Percentiles rank a stretch among this genome's conserved stretches.
These are phyloP conservation scores for Orbilia javanica DNA, from an alignment of 2,329 filamentous ascomycete species.

Conservation along the genomic window DNA sequence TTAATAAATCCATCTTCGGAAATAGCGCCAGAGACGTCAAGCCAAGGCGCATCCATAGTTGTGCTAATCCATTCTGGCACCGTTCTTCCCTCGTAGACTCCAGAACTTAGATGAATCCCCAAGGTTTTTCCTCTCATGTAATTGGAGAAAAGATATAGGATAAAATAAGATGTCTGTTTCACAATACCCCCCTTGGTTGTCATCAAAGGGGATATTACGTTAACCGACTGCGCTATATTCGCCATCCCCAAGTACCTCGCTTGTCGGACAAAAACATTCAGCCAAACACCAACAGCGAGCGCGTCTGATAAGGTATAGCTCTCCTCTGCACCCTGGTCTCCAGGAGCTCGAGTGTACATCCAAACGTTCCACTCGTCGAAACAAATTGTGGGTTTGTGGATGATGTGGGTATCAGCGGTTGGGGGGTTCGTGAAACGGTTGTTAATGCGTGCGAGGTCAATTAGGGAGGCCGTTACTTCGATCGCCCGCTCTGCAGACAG, in stretches of 20 bases:
- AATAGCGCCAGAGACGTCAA: conserved; percentile 76
- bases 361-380: conserved; percentile 90
- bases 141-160: conserved; percentile 75
- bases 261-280: conserved; percentile 82
- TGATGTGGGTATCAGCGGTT: conserved; percentile 65
- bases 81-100: conserved; percentile 76
- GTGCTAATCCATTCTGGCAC: conserved; percentile 75
- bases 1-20: conserved; percentile 72
- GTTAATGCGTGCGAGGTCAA: conserved; percentile 80
- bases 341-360: conserved; percentile 79
- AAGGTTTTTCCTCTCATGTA: conserved; percentile 81
- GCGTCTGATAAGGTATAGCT: conserved; percentile 80
- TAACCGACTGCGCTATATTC: conserved; percentile 81
- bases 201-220: conserved; percentile 83
- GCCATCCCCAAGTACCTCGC: conserved; percentile 80
- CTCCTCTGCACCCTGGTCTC: conserved; percentile 79
- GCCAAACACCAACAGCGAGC: conserved; percentile 79
- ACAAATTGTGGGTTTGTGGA: conserved; percentile 78
- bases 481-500: conserved; percentile 79
- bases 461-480: conserved; percentile 75
- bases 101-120: conserved; percentile 74
- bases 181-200: conserved; percentile 74
- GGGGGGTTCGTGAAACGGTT: conserved; percentile 65
- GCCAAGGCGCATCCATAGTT: conserved; percentile 76
- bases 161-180: conserved; percentile 82